A percentile compares a stretch with the other conserved stretches of the same genome.
Conservation (phyloP, 257 asterid species). For the Lantana camara region DNA sequence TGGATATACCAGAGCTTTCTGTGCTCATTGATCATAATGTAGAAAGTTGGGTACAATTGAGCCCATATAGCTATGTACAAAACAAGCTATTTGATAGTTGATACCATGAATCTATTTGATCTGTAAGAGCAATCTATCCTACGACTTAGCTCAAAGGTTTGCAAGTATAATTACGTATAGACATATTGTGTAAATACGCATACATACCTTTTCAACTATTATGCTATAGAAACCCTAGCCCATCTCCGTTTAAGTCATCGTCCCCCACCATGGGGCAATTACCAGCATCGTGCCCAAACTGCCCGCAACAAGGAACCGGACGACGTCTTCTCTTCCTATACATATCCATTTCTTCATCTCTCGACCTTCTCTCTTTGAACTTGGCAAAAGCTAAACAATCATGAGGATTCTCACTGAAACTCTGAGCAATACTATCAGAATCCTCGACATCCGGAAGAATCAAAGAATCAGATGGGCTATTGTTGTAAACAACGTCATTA, state of each 20-base stretch:
- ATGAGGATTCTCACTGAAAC: constrained; percentile 34
- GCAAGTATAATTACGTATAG: background rate
- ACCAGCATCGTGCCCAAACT: constrained; percentile 47
- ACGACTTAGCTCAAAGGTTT: background rate
- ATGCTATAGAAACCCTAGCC: constrained; percentile 46
- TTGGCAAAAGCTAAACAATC: constrained; percentile 39
- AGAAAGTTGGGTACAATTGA: too few species aligned
- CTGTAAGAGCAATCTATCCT: constrained; percentile 15
- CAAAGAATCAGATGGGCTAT: constrained; percentile 51
- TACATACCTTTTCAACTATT: background rate
- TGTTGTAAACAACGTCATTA: constrained; percentile 41
- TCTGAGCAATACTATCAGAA: constrained; percentile 53
- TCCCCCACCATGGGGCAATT: constrained; percentile 48
- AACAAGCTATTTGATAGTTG: constrained; percentile 12
- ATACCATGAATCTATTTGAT: constrained; percentile 15
- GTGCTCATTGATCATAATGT: too few species aligned
- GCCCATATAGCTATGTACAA: too few species aligned
- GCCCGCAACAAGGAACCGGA: constrained; percentile 47
- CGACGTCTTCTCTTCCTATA: constrained; percentile 52
- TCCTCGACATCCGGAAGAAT: constrained; percentile 59
- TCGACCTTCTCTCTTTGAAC: constrained; percentile 43
- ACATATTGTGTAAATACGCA: background rate
- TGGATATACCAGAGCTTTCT: too few species aligned
- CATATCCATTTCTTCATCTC: constrained; percentile 53
- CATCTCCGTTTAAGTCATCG: constrained; percentile 44